Evolutionary conservation across 768 basidiomycete genomes (phyloP).

Genomic region (Agaricus sinodeliciosus): DNA sequence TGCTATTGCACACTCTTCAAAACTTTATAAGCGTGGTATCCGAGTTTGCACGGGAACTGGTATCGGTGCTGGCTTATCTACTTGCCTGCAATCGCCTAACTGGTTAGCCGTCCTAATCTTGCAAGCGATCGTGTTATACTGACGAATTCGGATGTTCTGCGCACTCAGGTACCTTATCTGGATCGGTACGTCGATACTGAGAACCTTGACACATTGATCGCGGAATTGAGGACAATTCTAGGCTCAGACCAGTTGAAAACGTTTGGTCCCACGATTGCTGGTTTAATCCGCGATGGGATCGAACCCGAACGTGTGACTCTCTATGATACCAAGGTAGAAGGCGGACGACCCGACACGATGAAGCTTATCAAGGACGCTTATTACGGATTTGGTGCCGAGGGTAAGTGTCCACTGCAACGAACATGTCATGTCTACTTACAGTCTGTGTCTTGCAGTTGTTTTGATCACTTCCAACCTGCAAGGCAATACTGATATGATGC

Average conservation of each 20-base stretch:
- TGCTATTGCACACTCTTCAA: constrained; percentile 75
- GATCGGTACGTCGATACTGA: constrained; percentile 40
- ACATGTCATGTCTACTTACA: neutral
- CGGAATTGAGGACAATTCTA: constrained; percentile 18
- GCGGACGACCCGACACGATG: constrained; percentile 74
- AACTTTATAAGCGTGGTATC: constrained; percentile 73
- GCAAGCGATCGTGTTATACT: neutral
- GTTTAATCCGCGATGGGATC: constrained; percentile 64
- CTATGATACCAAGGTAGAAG: constrained; percentile 72
- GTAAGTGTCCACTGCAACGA: constrained; percentile 20
- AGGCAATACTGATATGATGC: constrained; percentile 74
- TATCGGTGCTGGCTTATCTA: constrained; percentile 73
- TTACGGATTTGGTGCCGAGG: constrained; percentile 66
- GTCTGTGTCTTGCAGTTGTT: constrained; percentile 39
- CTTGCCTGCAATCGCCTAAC: constrained; percentile 68
- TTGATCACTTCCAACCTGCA: constrained; percentile 83
- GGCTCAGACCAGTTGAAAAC: constrained; percentile 82
- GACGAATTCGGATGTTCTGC: constrained; percentile 1
- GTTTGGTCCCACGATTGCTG: constrained; percentile 62
- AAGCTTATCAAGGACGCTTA: constrained; percentile 67
- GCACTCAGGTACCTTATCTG: constrained; percentile 65
- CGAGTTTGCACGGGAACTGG: constrained; percentile 81
- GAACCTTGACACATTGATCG: neutral
- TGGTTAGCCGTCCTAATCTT: constrained; percentile 38
- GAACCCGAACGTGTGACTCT: constrained; percentile 67